These are phyloP conservation scores for Thalassiosira oceanica DNA, from an alignment of 352 stramenopile species.

Conservation along the genomic window DNA sequence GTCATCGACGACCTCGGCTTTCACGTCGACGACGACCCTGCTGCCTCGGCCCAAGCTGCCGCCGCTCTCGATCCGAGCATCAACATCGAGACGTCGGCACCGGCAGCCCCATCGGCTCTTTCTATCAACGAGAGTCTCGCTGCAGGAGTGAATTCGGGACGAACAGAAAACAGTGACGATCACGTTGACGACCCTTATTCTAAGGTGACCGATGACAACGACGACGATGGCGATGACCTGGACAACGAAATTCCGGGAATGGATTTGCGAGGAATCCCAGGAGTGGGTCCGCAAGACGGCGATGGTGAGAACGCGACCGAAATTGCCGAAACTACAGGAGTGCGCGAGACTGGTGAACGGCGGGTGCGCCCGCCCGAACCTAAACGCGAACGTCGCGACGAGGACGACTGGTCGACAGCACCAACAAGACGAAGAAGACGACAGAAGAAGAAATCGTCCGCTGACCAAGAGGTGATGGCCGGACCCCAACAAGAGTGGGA, in stretches of 20 bases:
- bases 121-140: neutral
- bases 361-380: neutral
- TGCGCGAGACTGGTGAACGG: neutral
- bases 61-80: neutral
- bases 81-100: neutral
- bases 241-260: neutral
- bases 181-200: neutral
- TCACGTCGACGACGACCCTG: neutral
- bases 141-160: neutral
- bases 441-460: no score
- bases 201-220: constrained; percentile 1
- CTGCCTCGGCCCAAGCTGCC: neutral
- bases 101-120: neutral
- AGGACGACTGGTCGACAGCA: neutral
- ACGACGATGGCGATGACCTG: constrained; percentile 1
- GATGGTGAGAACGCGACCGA: constrained; percentile 5
- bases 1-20: neutral
- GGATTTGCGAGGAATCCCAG: neutral
- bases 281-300: neutral
- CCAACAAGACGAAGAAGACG: neutral
- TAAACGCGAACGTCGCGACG: neutral
- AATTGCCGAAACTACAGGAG: neutral
- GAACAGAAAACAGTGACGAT: neutral
- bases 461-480: no score
- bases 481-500: no score